Evolutionary conservation across 208 protist genomes (phyloP), one percentile per base, ranked within the genome.

Genomic region (Leishmania lainsoni): DNA sequence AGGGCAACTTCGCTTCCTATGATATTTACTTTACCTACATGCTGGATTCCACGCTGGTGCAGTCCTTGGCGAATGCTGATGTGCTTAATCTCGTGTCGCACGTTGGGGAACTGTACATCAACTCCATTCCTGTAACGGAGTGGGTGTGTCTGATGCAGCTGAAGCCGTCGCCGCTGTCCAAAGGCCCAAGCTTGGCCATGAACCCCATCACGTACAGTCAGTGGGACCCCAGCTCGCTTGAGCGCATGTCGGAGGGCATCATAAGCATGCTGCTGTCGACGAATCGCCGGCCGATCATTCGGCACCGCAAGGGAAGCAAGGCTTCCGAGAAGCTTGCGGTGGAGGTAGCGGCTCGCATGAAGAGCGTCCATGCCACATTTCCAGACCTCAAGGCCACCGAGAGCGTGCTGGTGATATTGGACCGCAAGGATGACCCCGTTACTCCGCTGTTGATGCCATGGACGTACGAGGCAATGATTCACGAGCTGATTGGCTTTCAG

Each of bases 381-480:
- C 87, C 93, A 72, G 93, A 98, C 85, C 87, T 98, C 49, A 92
- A 88, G 81, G 85, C 91, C 32, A 89, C 89, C 20, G 94, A 97
- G 51, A 94, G 89, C n/a, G 89, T 97, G 20, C 86, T 98, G 39
- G 69, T 97, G 32, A 87, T 98, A 68, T 72, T 98, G 8, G 93
- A 98, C 79, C 92, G 96, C 77, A 92, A 87, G 86, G 94, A 98
- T 81, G 99, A 99, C 85, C 98, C 98, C 17, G 85, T 99, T 5
- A 99, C 99, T 3, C 99, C 99, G 59, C 89, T 99, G 63, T 91
- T 99, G 39, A 98, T 93, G 78, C 98, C 99, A 81, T 99, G 99
- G 99, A 99, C 99, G 22, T 99, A 99, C 89, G 98, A 99, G 89
- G 97, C 99, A 14, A 99, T 99, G 99, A 95, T 99, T 68, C 98